phyloP scores from a whole-genome alignment of 2,329 filamentous ascomycete genomes.

The Trematosphaeria pertusa region DNA sequence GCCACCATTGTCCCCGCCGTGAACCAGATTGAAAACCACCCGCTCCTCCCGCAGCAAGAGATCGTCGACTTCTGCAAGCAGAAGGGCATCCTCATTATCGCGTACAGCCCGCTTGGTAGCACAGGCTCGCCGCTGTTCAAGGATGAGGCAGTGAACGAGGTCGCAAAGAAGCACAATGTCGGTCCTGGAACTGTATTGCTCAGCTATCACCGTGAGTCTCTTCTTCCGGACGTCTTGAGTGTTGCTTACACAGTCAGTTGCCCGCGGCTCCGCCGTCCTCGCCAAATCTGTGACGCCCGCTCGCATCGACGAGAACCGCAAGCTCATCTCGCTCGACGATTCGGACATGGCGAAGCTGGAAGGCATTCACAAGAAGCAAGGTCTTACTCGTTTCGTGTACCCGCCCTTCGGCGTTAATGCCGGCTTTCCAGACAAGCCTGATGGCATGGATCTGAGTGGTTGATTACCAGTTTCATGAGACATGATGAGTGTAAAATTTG shows the following conservation, averaged over 20 bases:
- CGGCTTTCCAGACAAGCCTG: slow-evolving; percentile 58
- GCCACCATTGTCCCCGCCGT: slow-evolving; percentile 71
- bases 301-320: slow-evolving; percentile 73
- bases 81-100: slow-evolving; percentile 74
- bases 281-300: slow-evolving; percentile 74
- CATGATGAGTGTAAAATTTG: slow-evolving; percentile 14
- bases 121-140: slow-evolving; percentile 57
- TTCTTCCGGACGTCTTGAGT: too few species aligned
- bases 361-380: slow-evolving; percentile 55
- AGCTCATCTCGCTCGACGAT: slow-evolving; percentile 69
- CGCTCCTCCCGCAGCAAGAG: slow-evolving; percentile 73
- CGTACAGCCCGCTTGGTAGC: slow-evolving; percentile 65
- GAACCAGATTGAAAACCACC: slow-evolving; percentile 79
- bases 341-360: slow-evolving; percentile 65
- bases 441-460: slow-evolving; percentile 44
- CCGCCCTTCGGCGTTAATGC: slow-evolving; percentile 58
- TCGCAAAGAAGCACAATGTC: slow-evolving; percentile 59
- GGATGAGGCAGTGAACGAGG: slow-evolving; percentile 55
- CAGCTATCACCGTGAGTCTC: slow-evolving; percentile 71
- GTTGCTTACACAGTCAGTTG: too few species aligned
- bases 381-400: slow-evolving; percentile 56
- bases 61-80: slow-evolving; percentile 72
- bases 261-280: slow-evolving; percentile 72
- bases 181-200: slow-evolving; percentile 66
- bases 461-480: too few species aligned